Percentiles rank a stretch among this genome's conserved stretches.
Conservation (phyloP, 352 stramenopile genomes). For the Phytopythium montanum region DNA sequence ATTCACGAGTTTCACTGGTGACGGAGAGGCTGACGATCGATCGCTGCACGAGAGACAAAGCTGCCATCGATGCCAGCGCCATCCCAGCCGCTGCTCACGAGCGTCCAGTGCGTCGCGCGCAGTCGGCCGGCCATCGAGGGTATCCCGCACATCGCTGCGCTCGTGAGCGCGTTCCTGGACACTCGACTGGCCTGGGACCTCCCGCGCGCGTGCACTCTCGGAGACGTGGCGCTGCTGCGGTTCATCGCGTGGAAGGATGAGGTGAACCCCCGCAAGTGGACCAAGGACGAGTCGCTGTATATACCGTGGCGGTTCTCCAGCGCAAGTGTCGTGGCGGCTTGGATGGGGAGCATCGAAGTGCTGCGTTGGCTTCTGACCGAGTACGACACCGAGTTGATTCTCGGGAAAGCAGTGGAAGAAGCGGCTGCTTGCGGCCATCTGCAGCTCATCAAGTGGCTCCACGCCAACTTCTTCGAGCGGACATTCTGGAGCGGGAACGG, state of each 20-base stretch:
- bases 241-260: constrained; percentile 10
- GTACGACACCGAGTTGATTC: constrained; percentile 10
- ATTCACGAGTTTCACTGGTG: no score
- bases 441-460: no score
- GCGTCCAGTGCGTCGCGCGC: constrained; percentile 17
- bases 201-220: constrained; percentile 1
- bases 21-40: no score
- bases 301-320: constrained; percentile 3
- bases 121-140: constrained; percentile 16
- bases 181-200: not conserved
- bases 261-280: not conserved
- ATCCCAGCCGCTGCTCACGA: constrained; percentile 12
- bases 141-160: not conserved
- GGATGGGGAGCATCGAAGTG: constrained; percentile 17
- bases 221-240: constrained; percentile 14
- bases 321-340: not conserved
- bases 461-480: no score
- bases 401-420: no score
- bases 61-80: no score
- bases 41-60: no score
- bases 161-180: constrained; percentile 3
- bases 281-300: constrained; percentile 5
- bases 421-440: no score
- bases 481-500: no score
- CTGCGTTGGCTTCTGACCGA: constrained; percentile 18